Evolutionary conservation across 176 grass and related monocot genomes (phyloP), one percentile per base, ranked within the genome.

Genomic region (Raddia guianensis): DNA sequence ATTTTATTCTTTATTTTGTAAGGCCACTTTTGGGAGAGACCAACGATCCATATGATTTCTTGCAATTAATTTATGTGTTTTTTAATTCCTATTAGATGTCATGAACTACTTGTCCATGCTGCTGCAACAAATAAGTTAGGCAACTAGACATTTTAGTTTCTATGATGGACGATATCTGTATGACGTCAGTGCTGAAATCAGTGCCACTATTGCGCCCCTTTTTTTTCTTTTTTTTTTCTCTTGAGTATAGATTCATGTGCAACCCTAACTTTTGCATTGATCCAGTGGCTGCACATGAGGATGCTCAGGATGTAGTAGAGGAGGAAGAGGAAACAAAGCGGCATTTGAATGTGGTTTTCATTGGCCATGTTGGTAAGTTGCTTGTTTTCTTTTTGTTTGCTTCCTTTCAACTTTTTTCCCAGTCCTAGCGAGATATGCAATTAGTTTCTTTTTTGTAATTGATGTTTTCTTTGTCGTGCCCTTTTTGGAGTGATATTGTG

Each of bases 271-370:
- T 46, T 60, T 84, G 40, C 57, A 83, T 83, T 3, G 34, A 48
- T 78, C 20, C 45, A 83, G 91, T 59, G 70, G 44, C 75, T 75
- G 46, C 80, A 82, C 69, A 86, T 79, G 89, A 94, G 63, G 82
- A 85, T 82, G 66, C 63, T 82, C 86, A 82, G 34, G 84, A 79
- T 21, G 66, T 78, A 61, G 53, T 68, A 76, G 76, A 87, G 10
- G 87, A 90, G 16, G 80, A 86, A 64, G 68, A 77, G 72, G 76
- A 92, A 72, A 80, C 74, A 51, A 97, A 94, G 64, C 73, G 89
- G 1, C 94, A 97, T 88, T 82, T 97, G 43, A 97, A 97, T 92
- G 91, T 97, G 58, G 94, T 97, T 74, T 97, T 97, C 73, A 97
- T 97, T 50, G 94, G 91, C 59, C 91, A 97, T 87, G 91, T 97